Percentiles rank a stretch among this genome's conserved stretches.
Conservation (phyloP, 441 rosid species). For the Mallotus japonicus region DNA sequence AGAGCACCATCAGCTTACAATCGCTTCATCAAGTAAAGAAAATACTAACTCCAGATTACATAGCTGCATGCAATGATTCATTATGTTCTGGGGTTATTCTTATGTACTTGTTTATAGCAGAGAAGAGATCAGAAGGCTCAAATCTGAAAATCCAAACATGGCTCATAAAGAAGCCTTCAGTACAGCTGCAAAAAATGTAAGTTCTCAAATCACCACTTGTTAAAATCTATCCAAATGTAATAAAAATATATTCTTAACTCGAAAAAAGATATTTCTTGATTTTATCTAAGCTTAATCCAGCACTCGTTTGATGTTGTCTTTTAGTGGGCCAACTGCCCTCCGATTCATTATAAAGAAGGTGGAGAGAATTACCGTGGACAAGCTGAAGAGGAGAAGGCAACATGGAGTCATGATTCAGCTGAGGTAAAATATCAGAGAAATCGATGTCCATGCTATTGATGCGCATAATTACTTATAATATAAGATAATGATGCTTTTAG, state of each 20-base stretch:
- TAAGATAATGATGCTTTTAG: neutral
- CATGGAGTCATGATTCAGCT: conserved; percentile 34
- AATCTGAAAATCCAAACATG: conserved; percentile 85
- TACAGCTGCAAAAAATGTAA: conserved; percentile 93
- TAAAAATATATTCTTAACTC: neutral
- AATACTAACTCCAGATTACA: neutral
- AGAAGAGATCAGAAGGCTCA: conserved; percentile 93
- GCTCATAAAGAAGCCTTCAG: conserved; percentile 97
- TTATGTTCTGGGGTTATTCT: conserved; percentile 3
- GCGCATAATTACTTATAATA: neutral
- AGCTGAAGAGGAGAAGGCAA: conserved; percentile 38
- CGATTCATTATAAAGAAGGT: conserved; percentile 47
- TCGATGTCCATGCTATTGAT: too few relatives aligned
- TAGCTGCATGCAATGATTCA: neutral
- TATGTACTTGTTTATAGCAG: conserved; percentile 38
- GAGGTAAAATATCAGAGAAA: conserved; percentile 30
- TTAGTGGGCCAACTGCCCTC: conserved; percentile 96
- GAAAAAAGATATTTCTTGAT: neutral
- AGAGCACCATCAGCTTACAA: conserved; percentile 97
- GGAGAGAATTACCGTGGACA: conserved; percentile 42
- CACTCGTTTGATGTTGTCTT: conserved; percentile 21
- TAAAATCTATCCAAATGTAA: neutral
- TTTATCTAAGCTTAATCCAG: neutral
- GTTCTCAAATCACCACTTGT: neutral
- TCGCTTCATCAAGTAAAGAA: conserved; percentile 82